Percentiles rank a stretch among this genome's conserved stretches.
phyloP scores from a whole-genome alignment of 768 basidiomycete species.

The Suillus sp. region DNA sequence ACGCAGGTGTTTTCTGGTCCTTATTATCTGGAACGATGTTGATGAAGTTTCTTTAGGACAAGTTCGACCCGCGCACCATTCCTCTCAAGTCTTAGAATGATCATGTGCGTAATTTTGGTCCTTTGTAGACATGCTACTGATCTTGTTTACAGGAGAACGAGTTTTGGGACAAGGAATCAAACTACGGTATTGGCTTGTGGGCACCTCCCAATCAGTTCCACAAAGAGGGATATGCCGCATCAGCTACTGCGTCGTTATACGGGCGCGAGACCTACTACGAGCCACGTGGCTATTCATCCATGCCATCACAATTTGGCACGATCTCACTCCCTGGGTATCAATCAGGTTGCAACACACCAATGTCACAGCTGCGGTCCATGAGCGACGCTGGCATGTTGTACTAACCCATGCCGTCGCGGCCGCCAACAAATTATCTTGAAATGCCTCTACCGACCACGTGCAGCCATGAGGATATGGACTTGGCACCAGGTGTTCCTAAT shows the following conservation, averaged over 20 bases:
- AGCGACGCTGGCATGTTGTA: slow-evolving; percentile 44
- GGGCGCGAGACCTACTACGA: slow-evolving; percentile 90
- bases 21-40: slow-evolving; percentile 8
- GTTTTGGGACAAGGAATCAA: slow-evolving; percentile 96
- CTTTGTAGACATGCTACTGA: slow-evolving; percentile 8
- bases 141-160: slow-evolving; percentile 72
- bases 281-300: slow-evolving; percentile 70
- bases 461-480: slow-evolving; percentile 55
- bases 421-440: slow-evolving; percentile 77
- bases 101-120: slow-evolving; percentile 58
- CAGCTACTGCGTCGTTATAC: slow-evolving; percentile 77
- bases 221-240: slow-evolving; percentile 77
- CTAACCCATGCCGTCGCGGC: slow-evolving; percentile 68
- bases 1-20: slow-evolving; percentile 55
- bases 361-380: slow-evolving; percentile 35
- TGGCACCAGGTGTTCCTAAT: slow-evolving; percentile 50
- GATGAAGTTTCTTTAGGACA: slow-evolving; percentile 59
- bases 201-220: slow-evolving; percentile 73
- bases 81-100: slow-evolving; percentile 97
- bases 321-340: slow-evolving; percentile 68
- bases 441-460: slow-evolving; percentile 58
- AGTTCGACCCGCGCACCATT: slow-evolving; percentile 91
- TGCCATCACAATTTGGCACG: slow-evolving; percentile 65
- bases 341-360: slow-evolving; percentile 73
- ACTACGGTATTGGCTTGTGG: slow-evolving; percentile 94